Conservation (phyloP, 2,329 filamentous ascomycete species). For the Trichothecium sympodiale region DNA sequence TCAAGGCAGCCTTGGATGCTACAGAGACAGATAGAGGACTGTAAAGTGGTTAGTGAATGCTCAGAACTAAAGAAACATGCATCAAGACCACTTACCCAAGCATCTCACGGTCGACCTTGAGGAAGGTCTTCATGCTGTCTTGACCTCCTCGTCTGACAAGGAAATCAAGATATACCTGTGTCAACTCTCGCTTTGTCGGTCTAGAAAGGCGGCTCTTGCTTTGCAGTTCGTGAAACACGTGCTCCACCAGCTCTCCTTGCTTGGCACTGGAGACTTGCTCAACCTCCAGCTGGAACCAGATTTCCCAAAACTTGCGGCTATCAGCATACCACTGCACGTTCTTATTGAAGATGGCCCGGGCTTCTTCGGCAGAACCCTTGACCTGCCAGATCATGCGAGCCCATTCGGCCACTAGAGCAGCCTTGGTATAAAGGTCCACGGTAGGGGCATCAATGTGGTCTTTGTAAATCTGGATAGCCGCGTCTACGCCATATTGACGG, state of each 20-base stretch:
- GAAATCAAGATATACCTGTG: constrained; percentile 70
- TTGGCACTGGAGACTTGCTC: constrained; percentile 59
- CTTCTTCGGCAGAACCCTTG: constrained; percentile 70
- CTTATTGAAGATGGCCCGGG: constrained; percentile 70
- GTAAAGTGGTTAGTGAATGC: constrained; percentile 5
- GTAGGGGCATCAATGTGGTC: constrained; percentile 63
- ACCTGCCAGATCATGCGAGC: constrained; percentile 78
- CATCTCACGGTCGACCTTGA: constrained; percentile 72
- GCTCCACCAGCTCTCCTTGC: constrained; percentile 65
- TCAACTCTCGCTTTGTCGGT: constrained; percentile 61
- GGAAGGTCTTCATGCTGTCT: constrained; percentile 75
- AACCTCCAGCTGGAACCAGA: constrained; percentile 81
- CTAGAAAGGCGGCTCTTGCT: constrained; percentile 60
- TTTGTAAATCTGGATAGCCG: constrained; percentile 75
- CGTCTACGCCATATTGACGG: constrained; percentile 71
- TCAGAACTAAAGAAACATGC: constrained; percentile 4
- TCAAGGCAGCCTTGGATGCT: constrained; percentile 23
- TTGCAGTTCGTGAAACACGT: constrained; percentile 66
- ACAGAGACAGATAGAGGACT: constrained; percentile 36
- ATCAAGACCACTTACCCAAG: constrained; percentile 68
- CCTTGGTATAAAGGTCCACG: constrained; percentile 70
- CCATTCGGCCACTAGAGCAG: constrained; percentile 80
- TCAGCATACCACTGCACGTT: constrained; percentile 78
- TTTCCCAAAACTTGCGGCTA: constrained; percentile 81
- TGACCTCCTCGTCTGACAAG: constrained; percentile 74